Evolutionary conservation across 306 rosid genomes (phyloP).

Genomic region (Gastrolobium bilobum): DNA sequence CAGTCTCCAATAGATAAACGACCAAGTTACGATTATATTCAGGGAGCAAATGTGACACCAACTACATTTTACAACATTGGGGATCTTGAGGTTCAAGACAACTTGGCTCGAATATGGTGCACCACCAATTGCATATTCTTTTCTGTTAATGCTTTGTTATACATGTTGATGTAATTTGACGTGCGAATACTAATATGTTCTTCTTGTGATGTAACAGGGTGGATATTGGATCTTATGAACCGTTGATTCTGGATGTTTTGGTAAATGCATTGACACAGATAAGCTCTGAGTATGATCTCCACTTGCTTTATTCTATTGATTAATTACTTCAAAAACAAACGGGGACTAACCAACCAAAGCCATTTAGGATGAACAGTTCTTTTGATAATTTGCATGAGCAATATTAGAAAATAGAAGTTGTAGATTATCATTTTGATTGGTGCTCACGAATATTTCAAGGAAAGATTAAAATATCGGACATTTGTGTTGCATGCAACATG

Average conservation of each 20-base stretch:
- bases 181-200: conserved; percentile 38
- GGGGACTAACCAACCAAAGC: conserved; percentile 19
- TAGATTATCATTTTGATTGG: background rate
- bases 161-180: conserved; percentile 30
- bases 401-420: background rate
- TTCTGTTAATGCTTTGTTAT: conserved; percentile 17
- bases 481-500: background rate
- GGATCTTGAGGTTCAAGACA: conserved; percentile 94
- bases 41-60: conserved; percentile 86
- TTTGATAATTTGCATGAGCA: background rate
- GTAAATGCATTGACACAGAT: conserved; percentile 92
- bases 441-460: background rate
- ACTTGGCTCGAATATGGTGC: conserved; percentile 93
- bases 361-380: conserved; percentile 19
- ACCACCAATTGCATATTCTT: conserved; percentile 18
- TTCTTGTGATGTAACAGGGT: conserved; percentile 66
- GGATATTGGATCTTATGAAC: conserved; percentile 88
- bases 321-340: background rate
- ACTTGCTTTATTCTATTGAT: conserved; percentile 13
- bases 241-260: conserved; percentile 81
- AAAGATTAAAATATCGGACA: background rate
- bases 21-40: conserved; percentile 80
- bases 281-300: conserved; percentile 84
- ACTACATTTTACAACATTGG: conserved; percentile 90
- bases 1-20: conserved; percentile 78